These are phyloP conservation scores for Taiozyma sp. DNA, from an alignment of 1,139 yeast species.

Conservation along the genomic window DNA sequence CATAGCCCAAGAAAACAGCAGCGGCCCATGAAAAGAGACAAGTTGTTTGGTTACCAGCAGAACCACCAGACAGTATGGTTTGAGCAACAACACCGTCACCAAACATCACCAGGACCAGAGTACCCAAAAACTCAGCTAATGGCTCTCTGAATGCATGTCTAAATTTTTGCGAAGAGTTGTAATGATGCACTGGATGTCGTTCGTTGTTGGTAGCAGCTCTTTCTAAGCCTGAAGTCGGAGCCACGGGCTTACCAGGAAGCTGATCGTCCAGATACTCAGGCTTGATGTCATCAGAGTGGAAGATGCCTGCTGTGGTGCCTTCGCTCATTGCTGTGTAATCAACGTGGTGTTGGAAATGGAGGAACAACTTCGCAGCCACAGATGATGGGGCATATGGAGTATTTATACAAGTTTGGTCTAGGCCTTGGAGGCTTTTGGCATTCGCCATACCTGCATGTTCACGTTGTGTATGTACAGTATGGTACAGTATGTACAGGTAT, in stretches of 20 bases:
- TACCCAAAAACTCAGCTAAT: conserved; percentile 46
- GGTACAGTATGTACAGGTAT: no score
- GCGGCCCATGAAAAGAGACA: conserved; percentile 46
- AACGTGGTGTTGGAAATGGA: neutral
- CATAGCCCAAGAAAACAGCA: conserved; percentile 45
- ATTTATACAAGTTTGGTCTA: neutral
- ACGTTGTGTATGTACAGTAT: neutral
- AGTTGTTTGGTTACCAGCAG: conserved; percentile 37
- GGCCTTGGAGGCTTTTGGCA: neutral
- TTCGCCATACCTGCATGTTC: neutral
- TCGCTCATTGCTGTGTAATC: conserved; percentile 15
- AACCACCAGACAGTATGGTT: conserved; percentile 29
- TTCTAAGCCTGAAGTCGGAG: conserved; percentile 25
- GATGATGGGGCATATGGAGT: neutral
- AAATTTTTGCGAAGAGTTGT: conserved; percentile 19
- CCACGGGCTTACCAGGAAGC: conserved; percentile 20
- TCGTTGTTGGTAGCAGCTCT: conserved; percentile 18
- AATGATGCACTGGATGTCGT: conserved; percentile 7
- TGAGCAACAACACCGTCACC: conserved; percentile 47
- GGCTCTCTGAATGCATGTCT: conserved; percentile 26
- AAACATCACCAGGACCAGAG: conserved; percentile 36
- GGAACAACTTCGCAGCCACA: neutral
- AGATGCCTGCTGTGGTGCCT: conserved; percentile 24
- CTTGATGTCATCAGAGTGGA: conserved; percentile 25
- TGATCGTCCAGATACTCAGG: conserved; percentile 21